These are phyloP conservation scores for Alnus rubra DNA, from an alignment of 306 rosid genomes.

Conservation along the genomic window DNA sequence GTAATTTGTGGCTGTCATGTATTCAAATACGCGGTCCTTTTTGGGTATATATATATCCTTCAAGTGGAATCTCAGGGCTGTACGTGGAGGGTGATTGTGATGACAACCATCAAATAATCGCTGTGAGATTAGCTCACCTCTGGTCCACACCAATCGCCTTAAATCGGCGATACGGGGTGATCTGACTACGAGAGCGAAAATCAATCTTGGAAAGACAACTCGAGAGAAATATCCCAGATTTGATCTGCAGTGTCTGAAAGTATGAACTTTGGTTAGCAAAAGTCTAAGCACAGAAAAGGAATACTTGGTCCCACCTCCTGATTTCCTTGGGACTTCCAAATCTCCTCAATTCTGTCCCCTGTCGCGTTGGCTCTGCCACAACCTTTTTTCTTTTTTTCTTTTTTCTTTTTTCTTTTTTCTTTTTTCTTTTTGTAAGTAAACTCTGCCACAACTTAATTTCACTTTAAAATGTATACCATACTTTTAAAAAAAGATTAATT, in stretches of 20 bases:
- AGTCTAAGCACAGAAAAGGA: conserved; percentile 21
- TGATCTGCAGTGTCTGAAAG: not conserved
- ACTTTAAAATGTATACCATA: too few relatives aligned
- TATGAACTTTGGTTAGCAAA: conserved; percentile 22
- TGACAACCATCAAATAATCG: not conserved
- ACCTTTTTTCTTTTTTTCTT: not conserved
- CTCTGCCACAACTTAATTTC: too few relatives aligned
- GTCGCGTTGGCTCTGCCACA: not conserved
- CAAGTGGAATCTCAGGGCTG: not conserved
- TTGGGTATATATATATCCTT: too few relatives aligned
- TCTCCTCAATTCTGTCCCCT: conserved; percentile 39
- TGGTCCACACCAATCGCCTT: not conserved
- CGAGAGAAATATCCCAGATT: conserved; percentile 29
- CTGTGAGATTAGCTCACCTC: not conserved
- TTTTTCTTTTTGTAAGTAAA: too few relatives aligned
- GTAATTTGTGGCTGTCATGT: too few relatives aligned
- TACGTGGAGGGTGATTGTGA: not conserved
- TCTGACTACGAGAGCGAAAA: conserved; percentile 2
- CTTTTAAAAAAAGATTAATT: too few relatives aligned
- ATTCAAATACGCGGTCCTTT: too few relatives aligned
- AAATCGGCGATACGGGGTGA: not conserved
- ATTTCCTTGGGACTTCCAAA: conserved; percentile 44
- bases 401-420: not conserved
- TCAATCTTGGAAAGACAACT: conserved; percentile 34
- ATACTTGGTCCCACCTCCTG: conserved; percentile 27